Conservation (phyloP, 1,139 yeast species). For the Debaryomycetaceae sp. region DNA sequence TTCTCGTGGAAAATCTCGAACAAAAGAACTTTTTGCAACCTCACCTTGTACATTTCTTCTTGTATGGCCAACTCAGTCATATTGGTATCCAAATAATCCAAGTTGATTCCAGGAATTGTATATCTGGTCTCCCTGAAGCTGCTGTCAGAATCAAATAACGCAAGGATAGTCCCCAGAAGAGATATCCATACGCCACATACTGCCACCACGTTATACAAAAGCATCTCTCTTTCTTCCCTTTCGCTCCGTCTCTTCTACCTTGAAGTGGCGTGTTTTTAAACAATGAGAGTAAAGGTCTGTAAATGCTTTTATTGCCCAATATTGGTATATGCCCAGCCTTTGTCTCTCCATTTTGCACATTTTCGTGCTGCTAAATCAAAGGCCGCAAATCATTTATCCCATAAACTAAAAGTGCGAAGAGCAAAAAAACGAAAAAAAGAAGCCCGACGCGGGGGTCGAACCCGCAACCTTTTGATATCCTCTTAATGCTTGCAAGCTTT, state of each 20-base stretch:
- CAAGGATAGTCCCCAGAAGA: neutral
- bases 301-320: too few relatives aligned
- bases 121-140: neutral
- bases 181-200: neutral
- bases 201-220: neutral
- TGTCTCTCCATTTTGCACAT: too few relatives aligned
- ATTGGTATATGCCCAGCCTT: too few relatives aligned
- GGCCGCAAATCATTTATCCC: too few relatives aligned
- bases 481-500: constrained; percentile 11
- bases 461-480: constrained; percentile 34
- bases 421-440: too few relatives aligned
- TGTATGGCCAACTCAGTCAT: constrained; percentile 2
- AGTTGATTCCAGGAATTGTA: constrained; percentile 2
- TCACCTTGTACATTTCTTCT: constrained; percentile 2
- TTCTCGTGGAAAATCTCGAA: neutral
- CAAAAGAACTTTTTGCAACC: neutral
- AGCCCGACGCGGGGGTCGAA: constrained; percentile 39
- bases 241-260: too few relatives aligned
- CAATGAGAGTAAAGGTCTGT: too few relatives aligned
- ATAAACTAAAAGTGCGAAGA: too few relatives aligned
- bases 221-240: neutral
- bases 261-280: too few relatives aligned
- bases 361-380: too few relatives aligned
- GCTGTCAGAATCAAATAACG: neutral
- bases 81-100: constrained; percentile 2